Percentiles rank a stretch among this genome's conserved stretches.
Evolutionary conservation across 2,329 filamentous ascomycete species (phyloP).

Genomic region (Aureobasidium pullulans): DNA sequence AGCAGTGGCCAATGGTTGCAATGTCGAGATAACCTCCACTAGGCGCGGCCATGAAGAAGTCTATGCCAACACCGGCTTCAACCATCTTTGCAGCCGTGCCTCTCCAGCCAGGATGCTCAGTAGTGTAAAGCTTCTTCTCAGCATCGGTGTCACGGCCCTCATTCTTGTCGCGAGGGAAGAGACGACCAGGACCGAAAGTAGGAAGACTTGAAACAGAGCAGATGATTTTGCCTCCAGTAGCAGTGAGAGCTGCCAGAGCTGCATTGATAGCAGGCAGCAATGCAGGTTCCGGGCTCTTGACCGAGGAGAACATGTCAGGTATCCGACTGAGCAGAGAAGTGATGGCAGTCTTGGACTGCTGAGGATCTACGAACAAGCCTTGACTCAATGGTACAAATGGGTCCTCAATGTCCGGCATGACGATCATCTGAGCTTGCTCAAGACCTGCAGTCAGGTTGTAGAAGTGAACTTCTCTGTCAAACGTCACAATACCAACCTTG

Average conservation of each 20-base stretch:
- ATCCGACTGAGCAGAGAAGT: constrained; percentile 76
- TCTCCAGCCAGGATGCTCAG: constrained; percentile 81
- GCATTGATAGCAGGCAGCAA: constrained; percentile 78
- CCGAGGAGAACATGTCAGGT: constrained; percentile 74
- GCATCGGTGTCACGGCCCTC: constrained; percentile 85
- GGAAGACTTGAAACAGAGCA: constrained; percentile 82
- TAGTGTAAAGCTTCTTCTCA: constrained; percentile 85
- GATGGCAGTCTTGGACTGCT: constrained; percentile 81
- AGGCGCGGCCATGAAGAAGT: constrained; percentile 91
- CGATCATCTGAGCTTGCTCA: constrained; percentile 91
- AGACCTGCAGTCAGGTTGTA: constrained; percentile 82
- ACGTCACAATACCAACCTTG: constrained; percentile 92
- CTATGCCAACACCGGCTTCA: constrained; percentile 74
- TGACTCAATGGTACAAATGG: constrained; percentile 89
- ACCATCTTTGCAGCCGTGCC: constrained; percentile 85
- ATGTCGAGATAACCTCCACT: constrained; percentile 88
- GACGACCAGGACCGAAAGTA: constrained; percentile 79
- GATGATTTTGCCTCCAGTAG: constrained; percentile 86
- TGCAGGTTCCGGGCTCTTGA: constrained; percentile 87
- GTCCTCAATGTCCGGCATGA: constrained; percentile 96
- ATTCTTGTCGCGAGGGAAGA: constrained; percentile 81
- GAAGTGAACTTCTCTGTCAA: constrained; percentile 94
- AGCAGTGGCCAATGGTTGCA: constrained; percentile 62
- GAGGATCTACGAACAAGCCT: constrained; percentile 88
- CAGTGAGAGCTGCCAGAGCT: constrained; percentile 72